Base-by-base conservation (phyloP, 2,329 filamentous ascomycete species). In the Cucurbitaria berberidis region DNA sequence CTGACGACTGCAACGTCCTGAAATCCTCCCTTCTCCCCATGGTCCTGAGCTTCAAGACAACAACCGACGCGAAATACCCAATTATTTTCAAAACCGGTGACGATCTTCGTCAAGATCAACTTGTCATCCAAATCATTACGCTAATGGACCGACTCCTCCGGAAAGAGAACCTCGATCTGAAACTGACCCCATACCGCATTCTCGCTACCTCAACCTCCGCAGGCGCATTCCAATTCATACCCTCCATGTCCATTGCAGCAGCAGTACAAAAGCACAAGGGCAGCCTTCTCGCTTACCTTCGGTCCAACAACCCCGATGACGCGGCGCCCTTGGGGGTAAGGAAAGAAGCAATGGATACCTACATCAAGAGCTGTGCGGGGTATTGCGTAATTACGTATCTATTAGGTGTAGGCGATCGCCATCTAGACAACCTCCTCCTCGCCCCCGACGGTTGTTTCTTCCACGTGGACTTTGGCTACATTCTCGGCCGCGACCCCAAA, bases 381-480 rank as follows among this genome's bases (percentile, higher is more conserved):
- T 99, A 99, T 77, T 98, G 95, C 74, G 95, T 99, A 13, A 97
- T 99, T 63, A 99, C 96, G 0, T 99, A 99, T 74, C 90, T 99
- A 15, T 85, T 99, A 11, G 96, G 95, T 27, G 95, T 99, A 2
- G 95, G 95, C 18, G 95, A 99, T 73, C 88, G 95, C 1, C 95
- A 99, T 76, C 83, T 98, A 2, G 95, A 99, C 74, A 99, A 99
- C 68, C 85, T 99, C 1, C 86, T 99, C 22, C 85, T 99, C 5
- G 86, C 92, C 0, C 93, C 95, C 0, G 89, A 93, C 63, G 95
- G 86, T 4, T 91, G 96, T 75, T 99, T 99, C 80, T 97, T 99
- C 83, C 95, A 99, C 73, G 93, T 93, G 26, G 95, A 99, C 74
- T 99, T 99, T 68, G 95, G 96, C 36, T 99, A 96, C 76, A 99